phyloP scores from a whole-genome alignment of 495 filamentous ascomycete genomes.

The Neurospora hispaniola region DNA sequence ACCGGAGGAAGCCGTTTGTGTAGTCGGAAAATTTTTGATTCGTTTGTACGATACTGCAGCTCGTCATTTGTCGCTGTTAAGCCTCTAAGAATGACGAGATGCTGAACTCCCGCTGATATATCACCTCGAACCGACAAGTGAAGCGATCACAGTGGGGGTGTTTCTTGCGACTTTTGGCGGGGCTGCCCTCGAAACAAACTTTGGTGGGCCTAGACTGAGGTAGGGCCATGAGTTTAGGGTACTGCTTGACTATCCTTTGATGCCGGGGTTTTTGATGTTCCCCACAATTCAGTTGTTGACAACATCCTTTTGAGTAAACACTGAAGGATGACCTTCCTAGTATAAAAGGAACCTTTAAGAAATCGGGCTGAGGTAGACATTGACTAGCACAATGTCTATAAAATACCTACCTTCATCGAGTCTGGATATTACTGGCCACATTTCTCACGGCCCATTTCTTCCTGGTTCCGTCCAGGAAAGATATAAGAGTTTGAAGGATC shows the following conservation, averaged over 20 bases:
- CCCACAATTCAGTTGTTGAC: not conserved
- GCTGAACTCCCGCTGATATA: not conserved
- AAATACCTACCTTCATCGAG: not conserved
- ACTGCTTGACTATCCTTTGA: not conserved
- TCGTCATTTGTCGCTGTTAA: not conserved
- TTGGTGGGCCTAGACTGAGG: not conserved
- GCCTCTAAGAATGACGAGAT: not conserved
- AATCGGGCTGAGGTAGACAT: not conserved
- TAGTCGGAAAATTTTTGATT: not conserved
- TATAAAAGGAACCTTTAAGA: not conserved
- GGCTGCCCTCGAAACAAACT: not conserved
- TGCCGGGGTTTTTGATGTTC: not conserved
- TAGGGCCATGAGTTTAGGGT: not conserved
- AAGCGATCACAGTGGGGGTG: not conserved
- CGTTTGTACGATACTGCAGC: not conserved
- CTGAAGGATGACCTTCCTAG: not conserved
- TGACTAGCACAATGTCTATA: not conserved
- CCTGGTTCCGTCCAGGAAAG: not conserved
- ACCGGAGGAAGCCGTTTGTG: not conserved
- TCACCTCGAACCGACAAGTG: not conserved
- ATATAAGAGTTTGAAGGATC: not conserved
- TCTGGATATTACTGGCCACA: not conserved
- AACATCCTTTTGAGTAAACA: not conserved
- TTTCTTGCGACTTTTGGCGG: not conserved
- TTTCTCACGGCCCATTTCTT: not conserved